Percentiles rank a stretch among this genome's conserved stretches.
These are phyloP conservation scores for Bipolaris sorokiniana DNA, from an alignment of 2,329 filamentous ascomycete species.

Conservation along the genomic window DNA sequence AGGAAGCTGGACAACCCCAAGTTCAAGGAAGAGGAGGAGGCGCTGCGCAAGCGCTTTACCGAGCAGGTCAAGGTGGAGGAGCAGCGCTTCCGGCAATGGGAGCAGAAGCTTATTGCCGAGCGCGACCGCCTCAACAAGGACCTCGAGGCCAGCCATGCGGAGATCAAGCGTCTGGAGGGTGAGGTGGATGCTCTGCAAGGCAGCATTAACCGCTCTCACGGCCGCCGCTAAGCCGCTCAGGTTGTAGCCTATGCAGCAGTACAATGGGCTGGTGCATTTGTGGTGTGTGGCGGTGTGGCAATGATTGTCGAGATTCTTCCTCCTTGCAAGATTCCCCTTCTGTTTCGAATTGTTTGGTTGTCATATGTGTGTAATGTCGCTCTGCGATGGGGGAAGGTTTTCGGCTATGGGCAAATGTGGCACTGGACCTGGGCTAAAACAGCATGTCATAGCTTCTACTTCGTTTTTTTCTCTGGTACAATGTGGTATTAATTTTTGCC, in stretches of 20 bases:
- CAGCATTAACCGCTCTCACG: conserved; percentile 86
- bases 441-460: conserved; percentile 26
- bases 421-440: conserved; percentile 19
- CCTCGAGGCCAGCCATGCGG: conserved; percentile 92
- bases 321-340: conserved; percentile 50
- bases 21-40: conserved; percentile 99
- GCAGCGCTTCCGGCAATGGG: conserved; percentile 98
- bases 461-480: conserved; percentile 12
- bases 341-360: conserved; percentile 34
- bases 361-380: conserved; percentile 52
- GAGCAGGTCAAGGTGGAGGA: conserved; percentile 99
- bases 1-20: conserved; percentile 99
- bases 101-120: conserved; percentile 99
- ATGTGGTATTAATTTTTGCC: conserved; percentile 39
- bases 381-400: conserved; percentile 31
- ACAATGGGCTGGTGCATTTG: background rate
- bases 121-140: conserved; percentile 99
- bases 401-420: conserved; percentile 4
- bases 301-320: conserved; percentile 32
- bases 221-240: conserved; percentile 71
- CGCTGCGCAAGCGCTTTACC: conserved; percentile 96
- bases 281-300: conserved; percentile 8
- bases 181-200: conserved; percentile 95
- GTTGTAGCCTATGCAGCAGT: no score
- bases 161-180: conserved; percentile 85